Base-by-base conservation (phyloP, 1,284 basidiomycete genomes). In the Tilletia caries region DNA sequence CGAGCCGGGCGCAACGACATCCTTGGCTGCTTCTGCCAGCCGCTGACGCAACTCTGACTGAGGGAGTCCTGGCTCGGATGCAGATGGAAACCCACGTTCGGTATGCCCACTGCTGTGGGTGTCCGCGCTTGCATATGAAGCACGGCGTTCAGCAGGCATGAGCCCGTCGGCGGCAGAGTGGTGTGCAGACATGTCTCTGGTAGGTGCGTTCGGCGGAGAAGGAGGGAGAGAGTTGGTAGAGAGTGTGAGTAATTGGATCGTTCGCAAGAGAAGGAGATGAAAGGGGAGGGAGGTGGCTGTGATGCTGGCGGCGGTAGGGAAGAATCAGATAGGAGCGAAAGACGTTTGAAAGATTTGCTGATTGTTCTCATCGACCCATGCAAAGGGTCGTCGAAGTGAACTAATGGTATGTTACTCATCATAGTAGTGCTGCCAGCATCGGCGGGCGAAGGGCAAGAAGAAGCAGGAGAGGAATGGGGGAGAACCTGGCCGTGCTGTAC, bases 321-420 rank as follows among this genome's bases (percentile, higher is more conserved):
- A 41, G 58, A 29, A 37, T 62, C 58, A 62, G 58, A 33, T 62
- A 62, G 58, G 58, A 37, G 58, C 33, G 58, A 62, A 62, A 62
- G 58, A 62, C 58, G 58, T 62, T 62, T 62, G 58, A 62, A 62
- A 62, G 58, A 62, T 62, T 33, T 62, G 33, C 20, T 18, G 37
- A 12, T 62, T 37, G 58, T 62, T 62, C 58, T 62, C 58, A 62
- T 34, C 6, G 58, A 62, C 58, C 58, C 58, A 29, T 34, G 37
- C 37, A 41, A 41, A 41, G 32, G 58, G 58, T 62, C 58, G 33
- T 62, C 58, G 58, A 62, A 62, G 58, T 62, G 58, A 62, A 62
- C 58, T 62, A 62, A 33, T 33, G 13, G 27, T 62, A 62, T 33
- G 29, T 18, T 33, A 37, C 32, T 62, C 58, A 62, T 62, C 58